Conservation (phyloP, 1,284 basidiomycete genomes). For the Coriolopsis trogii region DNA sequence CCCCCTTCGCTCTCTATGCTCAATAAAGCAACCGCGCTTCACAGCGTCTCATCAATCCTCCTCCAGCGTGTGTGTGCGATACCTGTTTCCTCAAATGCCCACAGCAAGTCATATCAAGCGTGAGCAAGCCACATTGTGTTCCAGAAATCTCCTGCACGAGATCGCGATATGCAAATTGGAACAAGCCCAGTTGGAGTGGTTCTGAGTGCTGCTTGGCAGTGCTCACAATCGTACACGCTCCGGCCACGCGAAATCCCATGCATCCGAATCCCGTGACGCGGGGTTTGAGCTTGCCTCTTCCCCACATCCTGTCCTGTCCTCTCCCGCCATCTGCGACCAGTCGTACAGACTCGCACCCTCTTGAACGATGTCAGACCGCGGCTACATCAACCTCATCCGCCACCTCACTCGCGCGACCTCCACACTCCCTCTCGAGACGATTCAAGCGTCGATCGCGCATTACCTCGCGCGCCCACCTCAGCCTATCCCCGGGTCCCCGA, state of each 20-base stretch:
- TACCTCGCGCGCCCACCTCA: conserved; percentile 50
- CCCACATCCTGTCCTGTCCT: not conserved
- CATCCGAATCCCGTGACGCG: not conserved
- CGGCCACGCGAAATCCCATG: conserved; percentile 8
- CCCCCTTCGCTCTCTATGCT: conserved; percentile 13
- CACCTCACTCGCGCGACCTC: conserved; percentile 57
- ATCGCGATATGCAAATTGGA: no score
- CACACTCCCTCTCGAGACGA: conserved; percentile 49
- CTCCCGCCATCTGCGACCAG: not conserved
- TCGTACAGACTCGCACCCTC: no score
- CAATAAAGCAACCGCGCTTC: conserved; percentile 2
- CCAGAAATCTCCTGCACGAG: no score
- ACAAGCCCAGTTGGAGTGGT: no score
- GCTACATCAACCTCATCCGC: conserved; percentile 55
- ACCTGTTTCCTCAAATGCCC: not conserved
- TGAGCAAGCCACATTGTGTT: no score
- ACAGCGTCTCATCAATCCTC: not conserved
- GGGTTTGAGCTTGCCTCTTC: not conserved
- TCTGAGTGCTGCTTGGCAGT: no score
- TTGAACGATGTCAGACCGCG: conserved; percentile 37
- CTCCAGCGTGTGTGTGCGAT: not conserved
- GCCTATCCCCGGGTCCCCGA: conserved; percentile 51
- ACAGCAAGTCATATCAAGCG: no score
- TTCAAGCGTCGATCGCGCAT: conserved; percentile 64
- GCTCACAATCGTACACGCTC: no score